phyloP scores from a whole-genome alignment of 352 stramenopile genomes.

The Thalassiosira livingstoniorum region DNA sequence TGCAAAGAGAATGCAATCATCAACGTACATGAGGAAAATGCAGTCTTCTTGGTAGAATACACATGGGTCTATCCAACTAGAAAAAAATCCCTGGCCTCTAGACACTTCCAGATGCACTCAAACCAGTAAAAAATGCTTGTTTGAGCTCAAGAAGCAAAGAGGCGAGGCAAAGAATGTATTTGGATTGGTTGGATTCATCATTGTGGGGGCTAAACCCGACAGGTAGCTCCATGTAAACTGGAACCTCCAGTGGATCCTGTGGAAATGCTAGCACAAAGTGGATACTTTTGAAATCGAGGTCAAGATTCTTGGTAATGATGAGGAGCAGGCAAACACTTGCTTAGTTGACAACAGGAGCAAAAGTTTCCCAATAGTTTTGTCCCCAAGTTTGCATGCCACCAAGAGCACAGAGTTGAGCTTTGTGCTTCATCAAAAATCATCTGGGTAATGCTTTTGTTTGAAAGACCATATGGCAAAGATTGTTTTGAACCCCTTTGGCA shows the following conservation, averaged over 20 bases:
- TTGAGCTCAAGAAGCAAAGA: neutral
- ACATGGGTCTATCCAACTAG: neutral
- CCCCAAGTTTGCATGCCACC: neutral
- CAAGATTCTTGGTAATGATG: neutral
- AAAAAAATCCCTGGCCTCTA: neutral
- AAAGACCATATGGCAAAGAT: neutral
- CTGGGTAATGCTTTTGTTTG: neutral
- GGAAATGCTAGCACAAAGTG: neutral
- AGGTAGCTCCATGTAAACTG: neutral
- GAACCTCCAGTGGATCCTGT: neutral
- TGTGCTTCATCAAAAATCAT: neutral
- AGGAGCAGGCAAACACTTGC: neutral
- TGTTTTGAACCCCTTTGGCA: neutral
- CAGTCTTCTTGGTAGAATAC: neutral
- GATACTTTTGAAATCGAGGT: neutral
- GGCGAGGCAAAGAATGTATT: neutral
- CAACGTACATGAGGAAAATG: neutral
- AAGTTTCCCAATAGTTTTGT: neutral
- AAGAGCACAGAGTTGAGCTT: neutral
- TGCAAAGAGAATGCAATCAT: constrained; percentile 1
- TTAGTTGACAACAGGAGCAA: neutral
- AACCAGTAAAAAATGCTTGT: neutral
- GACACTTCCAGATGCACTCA: neutral
- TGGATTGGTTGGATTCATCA: neutral
- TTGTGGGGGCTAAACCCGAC: neutral